phyloP scores from a whole-genome alignment of 495 filamentous ascomycete species.

The Podospora pseudoanserina region DNA sequence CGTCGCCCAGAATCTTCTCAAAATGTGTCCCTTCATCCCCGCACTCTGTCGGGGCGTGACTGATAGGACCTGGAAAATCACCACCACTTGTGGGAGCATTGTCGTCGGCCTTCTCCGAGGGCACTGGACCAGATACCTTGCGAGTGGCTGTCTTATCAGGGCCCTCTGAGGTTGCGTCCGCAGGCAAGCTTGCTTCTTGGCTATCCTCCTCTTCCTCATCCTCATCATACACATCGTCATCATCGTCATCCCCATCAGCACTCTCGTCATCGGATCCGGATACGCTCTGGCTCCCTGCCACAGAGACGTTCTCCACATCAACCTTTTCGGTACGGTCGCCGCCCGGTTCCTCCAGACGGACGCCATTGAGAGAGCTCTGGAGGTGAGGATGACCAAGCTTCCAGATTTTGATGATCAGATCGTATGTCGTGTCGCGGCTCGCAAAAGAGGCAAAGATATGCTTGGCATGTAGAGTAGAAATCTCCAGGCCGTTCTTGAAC shows the following conservation, averaged over 20 bases:
- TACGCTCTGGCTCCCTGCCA: conserved; percentile 36
- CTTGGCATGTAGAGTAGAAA: conserved; percentile 90
- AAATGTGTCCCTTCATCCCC: conserved; percentile 73
- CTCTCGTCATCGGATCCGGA: conserved; percentile 60
- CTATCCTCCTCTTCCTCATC: conserved; percentile 69
- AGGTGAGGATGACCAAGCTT: conserved; percentile 90
- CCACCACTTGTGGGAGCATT: conserved; percentile 47
- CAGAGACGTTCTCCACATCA: conserved; percentile 45
- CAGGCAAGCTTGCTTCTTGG: conserved; percentile 55
- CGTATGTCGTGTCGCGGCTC: conserved; percentile 92
- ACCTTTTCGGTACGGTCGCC: conserved; percentile 89
- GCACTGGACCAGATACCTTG: conserved; percentile 59
- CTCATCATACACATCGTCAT: conserved; percentile 61
- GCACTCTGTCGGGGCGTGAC: conserved; percentile 81
- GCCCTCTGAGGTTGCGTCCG: conserved; percentile 58
- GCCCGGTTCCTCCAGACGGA: conserved; percentile 70
- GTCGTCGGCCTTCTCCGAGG: conserved; percentile 57
- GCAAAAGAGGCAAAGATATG: conserved; percentile 95
- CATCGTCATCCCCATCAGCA: conserved; percentile 63
- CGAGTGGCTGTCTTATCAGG: conserved; percentile 55
- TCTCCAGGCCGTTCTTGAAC: conserved; percentile 96
- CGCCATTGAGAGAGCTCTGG: conserved; percentile 83
- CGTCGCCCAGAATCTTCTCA: conserved; percentile 80
- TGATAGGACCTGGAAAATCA: conserved; percentile 85
- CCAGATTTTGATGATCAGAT: conserved; percentile 96